Conservation (phyloP, 805 yeast genomes). For the Sungouiozyma intestinalis region DNA sequence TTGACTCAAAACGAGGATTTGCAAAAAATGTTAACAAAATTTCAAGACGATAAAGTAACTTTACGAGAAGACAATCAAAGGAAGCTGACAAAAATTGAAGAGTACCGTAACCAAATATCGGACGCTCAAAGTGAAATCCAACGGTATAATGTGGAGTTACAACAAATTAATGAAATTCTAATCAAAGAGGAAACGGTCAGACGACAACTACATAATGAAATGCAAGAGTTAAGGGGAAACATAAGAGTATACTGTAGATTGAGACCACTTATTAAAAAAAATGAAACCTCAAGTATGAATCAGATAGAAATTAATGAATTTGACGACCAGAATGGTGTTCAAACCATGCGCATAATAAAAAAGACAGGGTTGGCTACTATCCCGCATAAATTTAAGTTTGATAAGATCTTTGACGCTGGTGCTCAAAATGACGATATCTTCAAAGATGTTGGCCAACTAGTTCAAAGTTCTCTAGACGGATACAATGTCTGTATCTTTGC, state of each 20-base stretch:
- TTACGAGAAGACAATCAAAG: slow-evolving; percentile 22
- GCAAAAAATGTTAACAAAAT: slow-evolving; percentile 16
- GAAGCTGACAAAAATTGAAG: slow-evolving; percentile 7
- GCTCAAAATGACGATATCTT: slow-evolving; percentile 56
- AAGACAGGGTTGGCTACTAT: neutral
- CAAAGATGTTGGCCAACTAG: slow-evolving; percentile 74
- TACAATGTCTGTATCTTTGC: slow-evolving; percentile 89
- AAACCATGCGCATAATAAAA: slow-evolving; percentile 16
- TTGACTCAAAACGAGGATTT: slow-evolving; percentile 12
- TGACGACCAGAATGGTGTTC: slow-evolving; percentile 22
- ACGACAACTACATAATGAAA: slow-evolving; percentile 54
- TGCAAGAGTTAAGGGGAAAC: slow-evolving; percentile 86
- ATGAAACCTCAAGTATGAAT: slow-evolving; percentile 15
- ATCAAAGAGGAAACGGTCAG: slow-evolving; percentile 44
- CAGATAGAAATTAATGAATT: slow-evolving; percentile 25
- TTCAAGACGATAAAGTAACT: slow-evolving; percentile 14
- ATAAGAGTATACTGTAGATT: slow-evolving; percentile 85
- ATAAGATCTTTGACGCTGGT: slow-evolving; percentile 54
- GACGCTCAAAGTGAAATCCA: slow-evolving; percentile 12
- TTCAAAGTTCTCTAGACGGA: slow-evolving; percentile 83
- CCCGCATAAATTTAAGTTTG: slow-evolving; percentile 47
- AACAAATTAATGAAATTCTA: slow-evolving; percentile 30
- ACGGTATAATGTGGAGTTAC: slow-evolving; percentile 25
- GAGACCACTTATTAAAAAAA: slow-evolving; percentile 41
- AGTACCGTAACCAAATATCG: slow-evolving; percentile 2